Evolutionary conservation across 441 rosid species (phyloP), one percentile per base, ranked within the genome.

Genomic region (Erodium texanum): DNA sequence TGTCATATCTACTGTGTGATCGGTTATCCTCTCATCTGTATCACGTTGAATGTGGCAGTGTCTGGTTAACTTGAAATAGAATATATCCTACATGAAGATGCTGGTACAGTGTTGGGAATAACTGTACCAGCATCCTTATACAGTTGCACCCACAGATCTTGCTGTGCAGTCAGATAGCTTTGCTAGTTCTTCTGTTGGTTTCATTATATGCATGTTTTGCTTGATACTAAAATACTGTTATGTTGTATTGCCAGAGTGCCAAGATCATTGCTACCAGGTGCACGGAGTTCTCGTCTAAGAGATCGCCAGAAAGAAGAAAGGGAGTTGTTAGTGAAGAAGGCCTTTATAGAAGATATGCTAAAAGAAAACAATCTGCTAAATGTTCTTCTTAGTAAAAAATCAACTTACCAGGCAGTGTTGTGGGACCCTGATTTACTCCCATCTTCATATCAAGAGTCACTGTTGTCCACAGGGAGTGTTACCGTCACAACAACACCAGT

Each of bases 351-450:
- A 76, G 98, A 96, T 78, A 79, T 96, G 75, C 68, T 87, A 77
- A 78, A 74, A 62, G 92, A 90, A 83, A 96, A 90, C 78, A 78
- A 78, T 73, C 82, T 78, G 64, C 70, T 90, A 61, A 81, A 82
- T 75, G 73, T 69, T 78, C 89, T 92, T 78, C 85, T 85, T 64
- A 81, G 75, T 76, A 85, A 75, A 76, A 78, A 81, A 48, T 82
- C 86, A 3, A 74, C 74, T 27, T 77, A 63, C 68, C 83, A 81
- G 71, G 84, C 82, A 63, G 86, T 87, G 45, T 72, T 79, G 70
- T 95, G 99, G 99, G 85, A 92, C 75, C 93, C 96, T 69, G 88
- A 87, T 81, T 74, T 82, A 76, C 92, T 95, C 63, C 87, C 93
- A 7, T 87, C 80, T 73, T 80, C 78, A 24, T 83, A 74, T 76